Base-by-base conservation (phyloP, 2,329 filamentous ascomycete genomes). In the Aureobasidium sp. region DNA sequence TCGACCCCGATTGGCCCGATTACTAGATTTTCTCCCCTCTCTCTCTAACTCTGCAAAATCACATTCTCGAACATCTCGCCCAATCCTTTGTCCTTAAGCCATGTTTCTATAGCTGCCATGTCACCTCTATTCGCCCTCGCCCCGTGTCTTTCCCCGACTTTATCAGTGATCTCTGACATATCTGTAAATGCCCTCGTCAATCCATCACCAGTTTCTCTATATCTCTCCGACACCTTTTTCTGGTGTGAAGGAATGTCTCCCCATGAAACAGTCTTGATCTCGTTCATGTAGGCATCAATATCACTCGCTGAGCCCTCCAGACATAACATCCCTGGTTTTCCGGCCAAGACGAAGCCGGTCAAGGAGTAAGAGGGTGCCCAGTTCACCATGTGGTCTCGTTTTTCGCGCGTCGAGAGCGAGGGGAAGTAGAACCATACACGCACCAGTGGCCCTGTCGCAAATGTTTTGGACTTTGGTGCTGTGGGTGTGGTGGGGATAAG, bases 341-440 rank as follows among this genome's bases (percentile, higher is more conserved):
- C 80, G 0, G 80, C 79, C 14, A 80, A 68, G 3, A 83, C 72
- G 58, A 83, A 83, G 0, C 80, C 80, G 0, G 79, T 81, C 0
- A 83, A 70, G 2, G 61, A 65, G 61, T 80, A 80, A 0, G 61
- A 58, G 0, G 79, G 74, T 0, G 78, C 79, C 53, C 79, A 66
- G 52, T 71, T 73, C 39, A 83, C 74, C 37, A 83, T 66, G 57
- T 83, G 79, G 58, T 78, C 73, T 41, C 80, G 71, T 60, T 83
- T 83, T 40, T 73, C 72, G 3, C 80, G 74, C 0, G 79, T 83
- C 35, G 75, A 79, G 51, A 83, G 75, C 1, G 79, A 81, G 0
- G 79, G 79, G 57, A 83, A 81, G 64, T 83, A 83, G 61, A 83
- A 83, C 79, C 79, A 83, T 1, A 78, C 79, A 7, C 80, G 68